These are phyloP conservation scores for Fusarium staphyleae DNA, from an alignment of 2,329 filamentous ascomycete species.

Conservation along the genomic window DNA sequence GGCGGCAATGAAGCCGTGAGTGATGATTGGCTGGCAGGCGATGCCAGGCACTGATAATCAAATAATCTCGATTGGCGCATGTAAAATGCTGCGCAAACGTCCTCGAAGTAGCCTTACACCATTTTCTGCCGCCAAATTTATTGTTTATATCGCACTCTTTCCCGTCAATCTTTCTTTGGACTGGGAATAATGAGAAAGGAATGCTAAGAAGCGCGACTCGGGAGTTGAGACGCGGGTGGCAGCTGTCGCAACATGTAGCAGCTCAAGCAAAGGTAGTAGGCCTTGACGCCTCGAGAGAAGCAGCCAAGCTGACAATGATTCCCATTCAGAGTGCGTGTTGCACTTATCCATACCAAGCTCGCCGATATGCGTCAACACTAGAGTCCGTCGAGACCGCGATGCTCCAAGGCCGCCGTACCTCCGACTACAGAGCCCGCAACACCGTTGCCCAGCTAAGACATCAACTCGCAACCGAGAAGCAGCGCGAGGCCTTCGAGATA, in stretches of 20 bases:
- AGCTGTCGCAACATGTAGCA: constrained; percentile 34
- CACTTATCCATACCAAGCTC: background rate
- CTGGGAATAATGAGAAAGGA: constrained; percentile 45
- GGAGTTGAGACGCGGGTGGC: constrained; percentile 44
- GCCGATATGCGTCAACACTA: constrained; percentile 15
- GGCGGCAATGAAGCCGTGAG: background rate
- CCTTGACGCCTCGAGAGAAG: background rate
- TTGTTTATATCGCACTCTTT: background rate
- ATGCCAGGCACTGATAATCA: constrained; percentile 12
- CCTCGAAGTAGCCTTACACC: background rate
- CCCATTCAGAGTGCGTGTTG: constrained; percentile 16
- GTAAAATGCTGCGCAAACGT: constrained; percentile 19
- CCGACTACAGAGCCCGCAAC: background rate
- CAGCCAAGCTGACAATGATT: constrained; percentile 16
- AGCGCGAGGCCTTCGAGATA: constrained; percentile 3
- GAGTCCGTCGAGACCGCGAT: constrained; percentile 18
- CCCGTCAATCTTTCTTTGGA: background rate
- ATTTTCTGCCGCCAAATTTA: background rate
- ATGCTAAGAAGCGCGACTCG: constrained; percentile 48
- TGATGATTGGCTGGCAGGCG: constrained; percentile 14
- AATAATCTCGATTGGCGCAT: constrained; percentile 40
- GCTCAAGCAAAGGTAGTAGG: constrained; percentile 39
- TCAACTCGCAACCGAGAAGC: constrained; percentile 16
- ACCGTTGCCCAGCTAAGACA: constrained; percentile 4
- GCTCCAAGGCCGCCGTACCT: constrained; percentile 6